phyloP scores from a whole-genome alignment of 2,329 filamentous ascomycete genomes.

The Cordyceps farinosa region DNA sequence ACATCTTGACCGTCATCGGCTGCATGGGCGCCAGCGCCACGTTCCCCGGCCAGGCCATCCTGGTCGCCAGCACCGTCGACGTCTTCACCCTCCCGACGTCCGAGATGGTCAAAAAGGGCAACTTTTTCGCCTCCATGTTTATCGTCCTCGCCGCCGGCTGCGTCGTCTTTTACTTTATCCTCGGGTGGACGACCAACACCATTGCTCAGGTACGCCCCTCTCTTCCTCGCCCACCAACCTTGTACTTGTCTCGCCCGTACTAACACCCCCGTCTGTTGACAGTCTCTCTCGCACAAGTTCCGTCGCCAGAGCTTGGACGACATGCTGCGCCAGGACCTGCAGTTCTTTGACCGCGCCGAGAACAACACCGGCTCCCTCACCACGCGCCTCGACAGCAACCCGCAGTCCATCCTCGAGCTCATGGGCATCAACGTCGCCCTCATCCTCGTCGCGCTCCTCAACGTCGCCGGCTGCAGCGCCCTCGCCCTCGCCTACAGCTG shows the following conservation, averaged over 20 bases:
- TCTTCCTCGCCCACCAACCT: too few relatives aligned
- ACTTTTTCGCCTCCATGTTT: slow-evolving; percentile 56
- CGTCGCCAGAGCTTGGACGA: slow-evolving; percentile 29
- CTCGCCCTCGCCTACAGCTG: slow-evolving; percentile 41
- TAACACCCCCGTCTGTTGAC: not conserved
- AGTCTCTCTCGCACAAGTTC: slow-evolving; percentile 25
- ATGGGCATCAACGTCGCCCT: slow-evolving; percentile 41
- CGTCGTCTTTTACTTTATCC: slow-evolving; percentile 41
- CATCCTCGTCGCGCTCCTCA: slow-evolving; percentile 40
- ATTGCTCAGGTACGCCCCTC: slow-evolving; percentile 27
- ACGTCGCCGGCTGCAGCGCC: slow-evolving; percentile 36
- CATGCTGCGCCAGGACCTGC: slow-evolving; percentile 39
- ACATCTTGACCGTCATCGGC: slow-evolving; percentile 31
- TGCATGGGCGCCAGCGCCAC: slow-evolving; percentile 32
- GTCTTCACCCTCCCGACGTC: slow-evolving; percentile 36
- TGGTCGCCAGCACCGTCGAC: slow-evolving; percentile 40
- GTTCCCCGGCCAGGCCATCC: slow-evolving; percentile 42
- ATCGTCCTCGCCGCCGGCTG: slow-evolving; percentile 45
- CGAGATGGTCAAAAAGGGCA: slow-evolving; percentile 36
- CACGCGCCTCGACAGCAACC: slow-evolving; percentile 29
- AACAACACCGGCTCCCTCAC: slow-evolving; percentile 34
- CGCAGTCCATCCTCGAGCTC: slow-evolving; percentile 44
- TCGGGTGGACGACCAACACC: slow-evolving; percentile 36
- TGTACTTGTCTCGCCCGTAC: not conserved
- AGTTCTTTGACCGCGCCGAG: slow-evolving; percentile 33